These are phyloP conservation scores for Pyricularia pennisetigena DNA, from an alignment of 2,329 filamentous ascomycete genomes.

Conservation along the genomic window DNA sequence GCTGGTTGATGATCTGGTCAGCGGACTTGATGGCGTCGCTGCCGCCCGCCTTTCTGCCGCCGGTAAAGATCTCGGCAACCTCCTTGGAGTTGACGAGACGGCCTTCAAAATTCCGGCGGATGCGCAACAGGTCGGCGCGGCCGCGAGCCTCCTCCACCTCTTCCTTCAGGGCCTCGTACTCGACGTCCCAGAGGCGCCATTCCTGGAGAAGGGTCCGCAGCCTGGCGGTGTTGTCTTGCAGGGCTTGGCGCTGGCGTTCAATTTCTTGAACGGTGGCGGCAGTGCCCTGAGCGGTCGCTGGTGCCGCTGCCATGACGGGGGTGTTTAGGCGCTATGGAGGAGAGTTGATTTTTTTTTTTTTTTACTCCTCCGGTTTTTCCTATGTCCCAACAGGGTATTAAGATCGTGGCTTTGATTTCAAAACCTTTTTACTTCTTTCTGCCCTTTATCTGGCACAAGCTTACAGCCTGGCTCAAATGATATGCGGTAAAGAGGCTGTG, in stretches of 20 bases:
- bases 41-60: conserved; percentile 16
- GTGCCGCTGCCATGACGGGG: not conserved
- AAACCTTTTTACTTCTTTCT: not conserved
- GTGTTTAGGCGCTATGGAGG: not conserved
- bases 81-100: conserved; percentile 51
- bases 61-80: conserved; percentile 38
- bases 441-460: not conserved
- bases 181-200: conserved; percentile 85
- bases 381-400: no score
- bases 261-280: conserved; percentile 45
- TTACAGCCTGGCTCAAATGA: not conserved
- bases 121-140: conserved; percentile 42
- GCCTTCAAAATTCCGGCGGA: conserved; percentile 51
- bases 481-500: not conserved
- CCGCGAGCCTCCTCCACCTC: conserved; percentile 49
- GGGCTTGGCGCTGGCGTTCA: conserved; percentile 62
- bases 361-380: not conserved
- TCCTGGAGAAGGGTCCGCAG: conserved; percentile 69
- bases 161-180: conserved; percentile 84
- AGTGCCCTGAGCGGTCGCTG: not conserved
- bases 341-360: not conserved
- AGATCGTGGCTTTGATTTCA: not conserved
- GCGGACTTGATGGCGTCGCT: conserved; percentile 30
- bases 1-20: conserved; percentile 55
- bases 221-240: conserved; percentile 67